phyloP scores from a whole-genome alignment of 2,329 filamentous ascomycete genomes.

The Xylaria arbuscula region DNA sequence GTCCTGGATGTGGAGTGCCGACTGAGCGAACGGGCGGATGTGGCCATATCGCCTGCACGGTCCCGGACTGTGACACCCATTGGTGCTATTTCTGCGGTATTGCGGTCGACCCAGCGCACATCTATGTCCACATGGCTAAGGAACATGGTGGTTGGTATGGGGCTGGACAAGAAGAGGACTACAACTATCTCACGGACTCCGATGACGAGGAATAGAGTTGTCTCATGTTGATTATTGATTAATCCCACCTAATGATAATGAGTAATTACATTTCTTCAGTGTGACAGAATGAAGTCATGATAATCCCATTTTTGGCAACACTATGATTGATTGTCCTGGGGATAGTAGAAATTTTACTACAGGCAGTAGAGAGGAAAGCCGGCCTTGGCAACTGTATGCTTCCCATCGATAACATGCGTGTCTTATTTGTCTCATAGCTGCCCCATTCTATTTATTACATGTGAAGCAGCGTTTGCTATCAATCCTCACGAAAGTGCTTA shows the following conservation, averaged over 20 bases:
- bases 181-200: slow-evolving; percentile 9
- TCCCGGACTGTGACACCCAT: slow-evolving; percentile 48
- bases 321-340: too few species aligned
- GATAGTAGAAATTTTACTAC: too few species aligned
- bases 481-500: background rate
- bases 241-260: too few species aligned
- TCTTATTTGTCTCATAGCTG: too few species aligned
- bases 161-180: slow-evolving; percentile 26
- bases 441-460: too few species aligned
- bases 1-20: slow-evolving; percentile 51
- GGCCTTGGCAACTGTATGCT: background rate
- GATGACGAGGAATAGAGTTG: background rate
- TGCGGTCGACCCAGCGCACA: slow-evolving; percentile 40
- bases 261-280: too few species aligned
- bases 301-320: too few species aligned
- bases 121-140: slow-evolving; percentile 54
- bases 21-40: slow-evolving; percentile 55
- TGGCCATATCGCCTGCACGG: slow-evolving; percentile 54
- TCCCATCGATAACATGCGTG: background rate
- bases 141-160: slow-evolving; percentile 50
- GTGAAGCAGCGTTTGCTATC: background rate
- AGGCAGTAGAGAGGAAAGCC: too few species aligned
- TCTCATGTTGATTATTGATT: too few species aligned
- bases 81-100: slow-evolving; percentile 57
- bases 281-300: too few species aligned